A percentile compares a stretch with the other conserved stretches of the same genome.
phyloP scores from a whole-genome alignment of 1,284 basidiomycete species.

The Pseudozyma sp. region DNA sequence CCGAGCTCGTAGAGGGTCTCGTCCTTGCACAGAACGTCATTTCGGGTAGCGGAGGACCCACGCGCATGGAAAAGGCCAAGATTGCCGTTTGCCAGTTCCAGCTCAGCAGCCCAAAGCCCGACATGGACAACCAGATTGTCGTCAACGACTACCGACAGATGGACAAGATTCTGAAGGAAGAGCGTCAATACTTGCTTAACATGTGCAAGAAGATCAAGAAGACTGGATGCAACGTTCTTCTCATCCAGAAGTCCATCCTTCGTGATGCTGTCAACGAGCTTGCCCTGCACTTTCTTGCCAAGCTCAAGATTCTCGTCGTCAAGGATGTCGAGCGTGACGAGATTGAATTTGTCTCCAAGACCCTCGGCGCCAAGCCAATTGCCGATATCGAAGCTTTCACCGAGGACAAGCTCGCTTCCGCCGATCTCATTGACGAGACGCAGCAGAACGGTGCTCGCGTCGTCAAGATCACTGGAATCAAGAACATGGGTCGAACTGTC shows the following conservation, averaged over 20 bases:
- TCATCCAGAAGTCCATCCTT: constrained; percentile 98
- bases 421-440: constrained; percentile 93
- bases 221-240: constrained; percentile 96
- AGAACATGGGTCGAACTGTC: constrained; percentile 93
- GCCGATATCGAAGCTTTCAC: constrained; percentile 98
- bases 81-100: constrained; percentile 99
- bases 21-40: constrained; percentile 96
- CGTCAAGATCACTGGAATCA: constrained; percentile 93
- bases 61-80: constrained; percentile 97
- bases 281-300: constrained; percentile 97
- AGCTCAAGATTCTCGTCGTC: constrained; percentile 95
- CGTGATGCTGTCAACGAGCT: constrained; percentile 98
- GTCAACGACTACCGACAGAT: constrained; percentile 99
- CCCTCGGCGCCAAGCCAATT: constrained; percentile 93
- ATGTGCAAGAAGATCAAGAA: constrained; percentile 99
- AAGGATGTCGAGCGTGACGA: constrained; percentile 99
- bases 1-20: constrained; percentile 94
- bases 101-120: constrained; percentile 95
- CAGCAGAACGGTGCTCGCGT: constrained; percentile 88
- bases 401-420: constrained; percentile 98
- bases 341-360: constrained; percentile 96
- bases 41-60: constrained; percentile 88
- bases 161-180: constrained; percentile 99
- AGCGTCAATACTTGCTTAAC: constrained; percentile 96
- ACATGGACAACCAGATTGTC: constrained; percentile 99